Evolutionary conservation across 176 grass and related monocot genomes (phyloP).

Genomic region (Zoysia japonica): DNA sequence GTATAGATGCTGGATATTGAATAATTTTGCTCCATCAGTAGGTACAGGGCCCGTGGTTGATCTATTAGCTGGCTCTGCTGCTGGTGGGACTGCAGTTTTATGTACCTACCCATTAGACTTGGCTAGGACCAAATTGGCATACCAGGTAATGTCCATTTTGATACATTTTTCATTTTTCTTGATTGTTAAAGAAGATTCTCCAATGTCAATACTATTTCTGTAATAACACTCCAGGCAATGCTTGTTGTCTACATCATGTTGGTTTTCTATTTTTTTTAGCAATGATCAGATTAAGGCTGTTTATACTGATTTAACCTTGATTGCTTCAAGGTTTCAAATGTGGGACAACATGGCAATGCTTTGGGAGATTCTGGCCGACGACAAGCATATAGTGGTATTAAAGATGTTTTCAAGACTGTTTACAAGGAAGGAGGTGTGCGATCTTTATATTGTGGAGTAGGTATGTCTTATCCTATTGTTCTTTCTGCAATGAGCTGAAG

Average conservation of each 20-base stretch:
- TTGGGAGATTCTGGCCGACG: constrained; percentile 52
- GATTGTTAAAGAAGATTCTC: not conserved
- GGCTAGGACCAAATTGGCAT: constrained; percentile 88
- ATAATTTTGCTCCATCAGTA: constrained; percentile 64
- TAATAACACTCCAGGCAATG: not conserved
- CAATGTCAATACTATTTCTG: not conserved
- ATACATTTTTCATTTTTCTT: not conserved
- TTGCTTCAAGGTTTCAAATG: constrained; percentile 50
- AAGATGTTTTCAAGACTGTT: constrained; percentile 83
- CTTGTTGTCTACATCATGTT: not conserved
- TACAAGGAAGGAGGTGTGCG: constrained; percentile 81
- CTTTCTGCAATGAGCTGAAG: constrained; percentile 1
- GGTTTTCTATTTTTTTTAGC: not conserved
- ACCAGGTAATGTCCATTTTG: constrained; percentile 60
- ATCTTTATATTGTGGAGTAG: constrained; percentile 85
- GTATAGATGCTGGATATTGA: constrained; percentile 85
- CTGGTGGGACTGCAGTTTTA: constrained; percentile 92
- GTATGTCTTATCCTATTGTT: constrained; percentile 14
- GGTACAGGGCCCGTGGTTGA: constrained; percentile 84
- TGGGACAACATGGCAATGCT: constrained; percentile 44
- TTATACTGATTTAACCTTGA: constrained; percentile 1
- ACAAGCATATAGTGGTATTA: constrained; percentile 69
- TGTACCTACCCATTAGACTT: constrained; percentile 96
- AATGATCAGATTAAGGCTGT: not conserved
- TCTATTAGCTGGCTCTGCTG: constrained; percentile 90